Percentiles rank a stretch among this genome's conserved stretches.
phyloP scores from a whole-genome alignment of 129 eudicot genomes.

The Scalesia atractyloides region DNA sequence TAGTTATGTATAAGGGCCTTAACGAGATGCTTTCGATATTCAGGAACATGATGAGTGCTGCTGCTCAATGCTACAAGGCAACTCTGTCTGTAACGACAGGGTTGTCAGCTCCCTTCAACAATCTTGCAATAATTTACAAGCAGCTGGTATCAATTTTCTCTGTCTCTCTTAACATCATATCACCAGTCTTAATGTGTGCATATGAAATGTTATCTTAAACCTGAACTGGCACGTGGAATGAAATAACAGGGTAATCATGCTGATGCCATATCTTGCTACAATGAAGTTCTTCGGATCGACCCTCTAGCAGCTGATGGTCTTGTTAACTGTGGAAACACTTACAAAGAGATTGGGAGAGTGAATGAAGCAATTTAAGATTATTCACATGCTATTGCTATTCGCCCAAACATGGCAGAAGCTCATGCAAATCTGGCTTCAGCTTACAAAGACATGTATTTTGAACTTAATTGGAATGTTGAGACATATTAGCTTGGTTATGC shows the following conservation, averaged over 20 bases:
- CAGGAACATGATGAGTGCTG: slow-evolving; percentile 94
- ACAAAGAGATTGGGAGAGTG: slow-evolving; percentile 89
- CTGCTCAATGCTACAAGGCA: slow-evolving; percentile 87
- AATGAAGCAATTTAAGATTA: slow-evolving; percentile 97
- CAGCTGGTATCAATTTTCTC: slow-evolving; percentile 65
- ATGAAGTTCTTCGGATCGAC: slow-evolving; percentile 87
- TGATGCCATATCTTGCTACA: slow-evolving; percentile 91
- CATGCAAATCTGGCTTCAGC: slow-evolving; percentile 98
- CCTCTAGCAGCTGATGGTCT: slow-evolving; percentile 95
- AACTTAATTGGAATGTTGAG: neutral
- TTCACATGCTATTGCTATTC: slow-evolving; percentile 67
- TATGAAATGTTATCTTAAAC: neutral
- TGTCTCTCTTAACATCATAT: neutral
- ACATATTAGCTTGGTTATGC: neutral
- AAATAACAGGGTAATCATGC: slow-evolving; percentile 75
- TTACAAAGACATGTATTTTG: slow-evolving; percentile 80
- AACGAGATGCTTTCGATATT: slow-evolving; percentile 26
- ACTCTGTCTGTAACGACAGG: slow-evolving; percentile 87
- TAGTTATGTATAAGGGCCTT: slow-evolving; percentile 17
- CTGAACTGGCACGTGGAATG: slow-evolving; percentile 6
- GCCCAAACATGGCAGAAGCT: slow-evolving; percentile 96
- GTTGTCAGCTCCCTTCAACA: slow-evolving; percentile 91
- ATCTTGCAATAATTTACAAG: slow-evolving; percentile 87
- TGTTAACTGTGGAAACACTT: slow-evolving; percentile 91
- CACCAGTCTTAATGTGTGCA: neutral